Evolutionary conservation across 1,139 yeast species (phyloP).

Genomic region (Taiozyma sp.): DNA sequence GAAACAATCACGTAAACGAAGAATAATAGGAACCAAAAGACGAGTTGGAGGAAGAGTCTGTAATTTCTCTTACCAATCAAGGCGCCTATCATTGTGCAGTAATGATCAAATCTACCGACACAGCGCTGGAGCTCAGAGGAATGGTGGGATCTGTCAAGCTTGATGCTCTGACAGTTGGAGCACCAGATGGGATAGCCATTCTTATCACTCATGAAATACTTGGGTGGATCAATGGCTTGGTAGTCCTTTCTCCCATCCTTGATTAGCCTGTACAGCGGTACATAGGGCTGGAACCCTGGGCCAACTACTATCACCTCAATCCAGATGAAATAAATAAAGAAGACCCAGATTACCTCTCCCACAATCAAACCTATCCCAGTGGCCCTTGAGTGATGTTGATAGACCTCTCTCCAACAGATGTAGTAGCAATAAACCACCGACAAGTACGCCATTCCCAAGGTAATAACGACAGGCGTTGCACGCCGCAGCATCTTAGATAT

Average conservation of each 20-base stretch:
- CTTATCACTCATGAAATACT: conserved; percentile 50
- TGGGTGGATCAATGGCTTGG: conserved; percentile 36
- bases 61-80: conserved; percentile 56
- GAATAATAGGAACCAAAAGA: conserved; percentile 31
- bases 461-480: conserved; percentile 1
- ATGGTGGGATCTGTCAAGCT: conserved; percentile 52
- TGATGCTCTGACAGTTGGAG: conserved; percentile 46
- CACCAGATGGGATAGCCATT: conserved; percentile 65
- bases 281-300: conserved; percentile 25
- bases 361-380: conserved; percentile 30
- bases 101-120: conserved; percentile 61
- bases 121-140: conserved; percentile 43
- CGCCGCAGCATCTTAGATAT: background rate
- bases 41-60: conserved; percentile 45
- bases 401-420: conserved; percentile 21
- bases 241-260: conserved; percentile 13
- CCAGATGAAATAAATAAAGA: conserved; percentile 24
- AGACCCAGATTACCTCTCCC: conserved; percentile 23
- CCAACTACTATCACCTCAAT: conserved; percentile 21
- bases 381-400: conserved; percentile 14
- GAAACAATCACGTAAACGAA: conserved; percentile 30
- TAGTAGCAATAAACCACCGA: conserved; percentile 21
- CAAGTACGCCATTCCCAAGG: conserved; percentile 11
- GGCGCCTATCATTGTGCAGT: conserved; percentile 59
- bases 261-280: conserved; percentile 28